Base-by-base conservation (phyloP, 345 rosid species). In the Salix udensis region DNA sequence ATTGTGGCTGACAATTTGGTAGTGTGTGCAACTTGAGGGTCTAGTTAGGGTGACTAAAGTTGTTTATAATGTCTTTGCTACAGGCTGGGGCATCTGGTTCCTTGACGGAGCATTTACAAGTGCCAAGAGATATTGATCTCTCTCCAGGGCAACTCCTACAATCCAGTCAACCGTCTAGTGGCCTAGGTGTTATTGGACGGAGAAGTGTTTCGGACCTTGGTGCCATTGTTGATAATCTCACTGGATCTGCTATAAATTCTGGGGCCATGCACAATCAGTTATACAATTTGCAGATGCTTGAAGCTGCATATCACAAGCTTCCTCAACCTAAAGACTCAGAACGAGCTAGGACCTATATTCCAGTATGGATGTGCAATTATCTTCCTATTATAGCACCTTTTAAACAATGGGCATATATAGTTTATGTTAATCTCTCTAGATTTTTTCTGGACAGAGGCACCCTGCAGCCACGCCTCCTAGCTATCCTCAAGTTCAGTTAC, bases 291-390 rank as follows among this genome's bases (percentile, higher is more conserved):
- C 92, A 91, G 86, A 88, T 96, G 97, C 97, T 96, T 30, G 98
- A 94, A 75, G 91, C 99, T 82, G 94, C 97, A 14, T 90, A 67
- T 83, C 83, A 78, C 44, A 94, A 87, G 79, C 88, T 90, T 81
- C 99, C 99, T 65, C 97, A 87, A 72, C 95, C 93, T 9, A 90
- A 85, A 86, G 99, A 96, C 87, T 94, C 98, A 0, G 99, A 96
- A 80, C 91, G 97, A 66, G 86, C 97, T 50, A 88, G 95, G 83
- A 89, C 83, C 83, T 96, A 91, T 78, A 79, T 83, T 74, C 94
- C 98, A 46, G 99, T 94, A 88, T 71, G 83, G 68, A 74, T 79
- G 53, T 79, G 72, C 52, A 44, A 58, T 44, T 40, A 30, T 44
- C 67, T 83, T 74, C 7, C 13, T 24, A 77, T 79, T 31, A 19